A percentile compares a stretch with the other conserved stretches of the same genome.
phyloP scores from a whole-genome alignment of 768 basidiomycete species.

The Grammothele lineata region DNA sequence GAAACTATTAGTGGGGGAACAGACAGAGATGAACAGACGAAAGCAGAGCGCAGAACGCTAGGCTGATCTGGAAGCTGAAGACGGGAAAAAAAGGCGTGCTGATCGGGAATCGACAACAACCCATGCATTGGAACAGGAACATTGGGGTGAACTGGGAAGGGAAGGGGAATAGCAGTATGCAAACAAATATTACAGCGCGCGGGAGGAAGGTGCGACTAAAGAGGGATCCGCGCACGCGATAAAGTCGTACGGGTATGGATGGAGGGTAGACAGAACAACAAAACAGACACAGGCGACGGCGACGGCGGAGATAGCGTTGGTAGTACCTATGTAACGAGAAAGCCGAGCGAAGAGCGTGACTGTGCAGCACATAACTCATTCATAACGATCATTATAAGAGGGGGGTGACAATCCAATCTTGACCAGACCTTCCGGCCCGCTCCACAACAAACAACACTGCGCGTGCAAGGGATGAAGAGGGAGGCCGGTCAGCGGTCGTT shows the following conservation, averaged over 20 bases:
- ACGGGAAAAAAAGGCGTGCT: too few relatives aligned
- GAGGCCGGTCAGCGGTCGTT: slow-evolving; percentile 15
- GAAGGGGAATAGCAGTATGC: slow-evolving; percentile 2
- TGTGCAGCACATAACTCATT: slow-evolving; percentile 17
- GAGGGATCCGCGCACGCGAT: slow-evolving; percentile 5
- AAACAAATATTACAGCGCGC: slow-evolving; percentile 8
- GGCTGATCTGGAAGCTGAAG: too few relatives aligned
- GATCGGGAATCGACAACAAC: not conserved
- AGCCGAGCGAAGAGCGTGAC: not conserved
- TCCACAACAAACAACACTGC: not conserved
- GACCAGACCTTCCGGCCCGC: not conserved
- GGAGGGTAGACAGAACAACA: not conserved
- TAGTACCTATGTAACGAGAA: not conserved
- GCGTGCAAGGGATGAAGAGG: not conserved
- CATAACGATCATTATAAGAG: slow-evolving; percentile 12
- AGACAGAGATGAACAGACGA: too few relatives aligned
- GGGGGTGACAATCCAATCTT: not conserved
- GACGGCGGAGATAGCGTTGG: slow-evolving; percentile 3
- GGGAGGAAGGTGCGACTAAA: not conserved
- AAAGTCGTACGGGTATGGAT: slow-evolving; percentile 10
- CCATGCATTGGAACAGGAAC: not conserved
- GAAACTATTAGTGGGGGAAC: too few relatives aligned
- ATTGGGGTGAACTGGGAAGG: not conserved
- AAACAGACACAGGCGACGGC: not conserved
- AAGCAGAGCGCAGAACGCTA: too few relatives aligned